Conservation (phyloP, 1,284 basidiomycete species). For the Erythrobasidium hasegawianum region DNA sequence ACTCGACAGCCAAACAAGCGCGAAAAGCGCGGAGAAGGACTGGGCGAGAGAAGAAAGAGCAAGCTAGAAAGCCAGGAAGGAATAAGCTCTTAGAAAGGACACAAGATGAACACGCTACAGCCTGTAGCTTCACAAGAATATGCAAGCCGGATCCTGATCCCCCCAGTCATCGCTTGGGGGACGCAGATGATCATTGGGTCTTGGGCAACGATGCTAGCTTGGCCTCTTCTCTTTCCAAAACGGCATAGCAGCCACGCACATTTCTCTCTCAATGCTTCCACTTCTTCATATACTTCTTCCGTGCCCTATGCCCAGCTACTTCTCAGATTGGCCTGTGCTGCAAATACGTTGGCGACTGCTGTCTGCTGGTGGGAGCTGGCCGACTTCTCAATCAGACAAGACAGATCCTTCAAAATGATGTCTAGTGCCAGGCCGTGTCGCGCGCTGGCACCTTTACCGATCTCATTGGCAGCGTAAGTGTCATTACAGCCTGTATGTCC, state of each 20-base stretch:
- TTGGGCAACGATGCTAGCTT: neutral
- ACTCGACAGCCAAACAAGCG: no score
- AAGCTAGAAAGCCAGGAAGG: neutral
- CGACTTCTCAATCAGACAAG: slow-evolving; percentile 14
- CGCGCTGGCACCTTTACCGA: slow-evolving; percentile 4
- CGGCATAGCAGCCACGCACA: neutral
- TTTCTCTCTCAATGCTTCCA: neutral
- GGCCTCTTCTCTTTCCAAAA: slow-evolving; percentile 4
- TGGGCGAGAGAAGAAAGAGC: neutral
- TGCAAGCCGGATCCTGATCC: slow-evolving; percentile 11
- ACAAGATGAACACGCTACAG: slow-evolving; percentile 4
- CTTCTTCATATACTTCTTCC: neutral
- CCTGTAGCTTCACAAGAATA: slow-evolving; percentile 16
- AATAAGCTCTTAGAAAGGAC: neutral
- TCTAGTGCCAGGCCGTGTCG: neutral
- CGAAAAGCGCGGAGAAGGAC: neutral
- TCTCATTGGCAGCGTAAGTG: slow-evolving; percentile 5
- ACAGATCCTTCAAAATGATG: slow-evolving; percentile 8
- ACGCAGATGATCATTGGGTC: slow-evolving; percentile 9
- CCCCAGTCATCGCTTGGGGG: slow-evolving; percentile 11
- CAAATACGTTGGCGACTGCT: neutral
- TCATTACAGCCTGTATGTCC: neutral
- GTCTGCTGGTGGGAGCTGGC: slow-evolving; percentile 10
- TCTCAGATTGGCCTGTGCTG: neutral
- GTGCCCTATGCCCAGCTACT: slow-evolving; percentile 5